Evolutionary conservation across 2,329 filamentous ascomycete genomes (phyloP), one percentile per base, ranked within the genome.

Genomic region (Colletotrichum cuscutae): DNA sequence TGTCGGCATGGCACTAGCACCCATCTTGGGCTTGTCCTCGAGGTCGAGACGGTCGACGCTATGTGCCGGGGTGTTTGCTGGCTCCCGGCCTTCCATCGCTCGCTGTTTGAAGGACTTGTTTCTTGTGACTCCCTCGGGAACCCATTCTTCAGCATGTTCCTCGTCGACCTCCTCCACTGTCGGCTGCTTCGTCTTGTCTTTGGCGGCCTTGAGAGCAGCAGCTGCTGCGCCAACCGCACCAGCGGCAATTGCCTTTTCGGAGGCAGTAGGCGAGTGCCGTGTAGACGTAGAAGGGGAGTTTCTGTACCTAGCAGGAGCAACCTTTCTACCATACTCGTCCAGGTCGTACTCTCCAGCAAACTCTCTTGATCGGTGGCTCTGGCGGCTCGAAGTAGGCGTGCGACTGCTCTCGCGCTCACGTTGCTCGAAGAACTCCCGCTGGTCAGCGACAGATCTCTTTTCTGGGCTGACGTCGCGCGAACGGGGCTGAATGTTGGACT

Each of bases 1-100:
- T 75, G 92, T 88, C 4, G 94, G 94, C 73, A 95, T 80, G 59
- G 91, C 92, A 79, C 88, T 95, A 56, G 92, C 89, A 53, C 88
- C 89, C 86, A 97, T 86, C 76, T 89, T 88, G 1, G 86, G 85
- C 15, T 83, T 80, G 5, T 88, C 86, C 24, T 89, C 85, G 52
- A 86, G 87, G 19, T 87, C 86, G n/a, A 90, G 83, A 46, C 86
- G 85, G 75, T 91, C 89, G 19, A 90, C 82, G 76, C 89, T 91
- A 75, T 90, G 89, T 6, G 88, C 85, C 2, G 89, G 89, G 35
- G 89, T 89, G 72, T 85, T 87, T 71, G 86, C 85, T 30, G 88
- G 89, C 59, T 86, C 84, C 69, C 86, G 87, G 8, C 87, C 88
- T 60, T 89, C 86, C 78, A 88, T 84, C 1, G 90, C 89, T 37